Percentiles rank a stretch among this genome's conserved stretches.
Conservation (phyloP, 108 stramenopile genomes). For the Nitzschia inconspicua region DNA sequence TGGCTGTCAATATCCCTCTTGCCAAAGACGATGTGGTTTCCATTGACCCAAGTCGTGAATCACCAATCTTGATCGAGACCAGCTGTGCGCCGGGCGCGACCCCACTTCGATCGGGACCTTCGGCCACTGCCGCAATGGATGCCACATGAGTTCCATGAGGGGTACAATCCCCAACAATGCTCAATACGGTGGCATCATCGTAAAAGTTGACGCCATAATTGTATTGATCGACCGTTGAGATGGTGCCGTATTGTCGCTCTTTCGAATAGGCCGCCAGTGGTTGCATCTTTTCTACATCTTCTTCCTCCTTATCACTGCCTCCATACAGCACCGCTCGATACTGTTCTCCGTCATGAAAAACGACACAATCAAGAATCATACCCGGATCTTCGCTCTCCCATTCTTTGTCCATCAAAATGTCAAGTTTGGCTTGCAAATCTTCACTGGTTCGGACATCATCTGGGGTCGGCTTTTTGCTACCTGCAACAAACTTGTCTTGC, state of each 20-base stretch:
- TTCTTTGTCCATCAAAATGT: conserved; percentile 27
- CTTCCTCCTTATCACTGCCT: conserved; percentile 27
- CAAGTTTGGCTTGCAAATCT: conserved; percentile 38
- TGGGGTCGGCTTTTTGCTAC: neutral
- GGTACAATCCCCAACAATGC: conserved; percentile 80
- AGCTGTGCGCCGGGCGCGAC: conserved; percentile 91
- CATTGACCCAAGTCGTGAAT: conserved; percentile 78
- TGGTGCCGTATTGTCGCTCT: conserved; percentile 30
- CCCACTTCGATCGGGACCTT: conserved; percentile 55
- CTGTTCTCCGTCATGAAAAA: conserved; percentile 51
- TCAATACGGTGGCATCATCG: conserved; percentile 65
- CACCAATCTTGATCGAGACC: conserved; percentile 87
- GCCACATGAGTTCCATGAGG: conserved; percentile 94
- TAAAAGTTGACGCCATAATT: conserved; percentile 77
- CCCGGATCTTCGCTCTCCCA: conserved; percentile 62
- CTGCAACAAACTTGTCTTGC: conserved; percentile 9
- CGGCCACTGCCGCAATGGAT: conserved; percentile 73
- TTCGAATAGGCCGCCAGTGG: conserved; percentile 65
- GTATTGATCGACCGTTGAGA: conserved; percentile 37
- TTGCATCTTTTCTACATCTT: conserved; percentile 46
- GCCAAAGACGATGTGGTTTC: conserved; percentile 84
- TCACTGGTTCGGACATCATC: conserved; percentile 24
- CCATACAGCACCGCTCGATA: conserved; percentile 68
- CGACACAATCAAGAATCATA: conserved; percentile 69
- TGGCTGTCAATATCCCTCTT: conserved; percentile 78